Percentiles rank a stretch among this genome's conserved stretches.
phyloP scores from a whole-genome alignment of 2,329 filamentous ascomycete species.

The Geosmithia flava region DNA sequence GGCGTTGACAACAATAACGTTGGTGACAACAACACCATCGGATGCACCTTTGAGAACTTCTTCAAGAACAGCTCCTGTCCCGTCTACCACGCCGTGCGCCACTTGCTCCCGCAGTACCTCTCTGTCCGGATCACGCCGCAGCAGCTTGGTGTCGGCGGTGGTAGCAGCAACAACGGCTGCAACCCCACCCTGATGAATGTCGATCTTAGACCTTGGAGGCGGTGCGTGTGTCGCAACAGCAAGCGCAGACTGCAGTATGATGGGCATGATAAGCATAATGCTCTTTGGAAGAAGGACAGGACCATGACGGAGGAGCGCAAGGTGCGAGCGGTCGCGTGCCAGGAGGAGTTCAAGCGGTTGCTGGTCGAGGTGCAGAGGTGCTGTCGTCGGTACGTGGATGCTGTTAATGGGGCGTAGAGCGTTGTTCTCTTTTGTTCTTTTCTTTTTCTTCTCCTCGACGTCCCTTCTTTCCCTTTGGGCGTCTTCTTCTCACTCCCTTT shows the following conservation, averaged over 20 bases:
- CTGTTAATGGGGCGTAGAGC: neutral
- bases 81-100: slow-evolving; percentile 16
- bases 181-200: neutral
- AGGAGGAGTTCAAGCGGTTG: neutral
- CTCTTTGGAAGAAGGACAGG: neutral
- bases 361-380: neutral
- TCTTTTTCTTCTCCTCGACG: no score
- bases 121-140: slow-evolving; percentile 16
- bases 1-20: no score
- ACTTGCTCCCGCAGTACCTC: slow-evolving; percentile 21
- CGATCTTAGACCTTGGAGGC: neutral
- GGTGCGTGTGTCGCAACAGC: neutral
- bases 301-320: neutral
- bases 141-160: neutral
- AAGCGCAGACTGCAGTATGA: neutral
- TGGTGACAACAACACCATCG: neutral
- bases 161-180: neutral
- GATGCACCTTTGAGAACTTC: neutral
- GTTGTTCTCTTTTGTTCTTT: neutral
- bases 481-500: no score
- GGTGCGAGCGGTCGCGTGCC: neutral
- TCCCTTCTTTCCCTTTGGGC: no score
- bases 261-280: neutral
- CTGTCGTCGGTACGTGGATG: neutral
- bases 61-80: slow-evolving; percentile 5